Conservation (phyloP, 768 basidiomycete genomes). For the Termitomyces sp. region DNA sequence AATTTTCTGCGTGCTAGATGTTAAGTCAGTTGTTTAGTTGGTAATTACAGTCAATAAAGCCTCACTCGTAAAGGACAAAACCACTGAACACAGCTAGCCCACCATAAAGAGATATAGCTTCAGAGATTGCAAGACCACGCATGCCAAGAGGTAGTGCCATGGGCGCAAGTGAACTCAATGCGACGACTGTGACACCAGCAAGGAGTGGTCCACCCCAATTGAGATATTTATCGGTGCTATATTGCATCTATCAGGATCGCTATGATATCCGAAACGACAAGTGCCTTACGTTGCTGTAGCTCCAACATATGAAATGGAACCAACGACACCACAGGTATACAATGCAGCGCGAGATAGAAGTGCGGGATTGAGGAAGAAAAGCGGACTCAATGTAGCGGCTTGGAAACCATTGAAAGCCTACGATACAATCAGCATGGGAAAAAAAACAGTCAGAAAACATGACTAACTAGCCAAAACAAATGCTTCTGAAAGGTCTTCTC, state of each 20-base stretch:
- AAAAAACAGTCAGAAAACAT: neutral
- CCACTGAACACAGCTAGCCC: slow-evolving; percentile 85
- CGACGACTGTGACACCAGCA: slow-evolving; percentile 85
- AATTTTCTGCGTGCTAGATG: slow-evolving; percentile 75
- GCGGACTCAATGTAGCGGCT: slow-evolving; percentile 77
- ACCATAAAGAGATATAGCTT: slow-evolving; percentile 79
- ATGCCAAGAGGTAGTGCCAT: slow-evolving; percentile 84
- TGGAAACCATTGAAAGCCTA: slow-evolving; percentile 85
- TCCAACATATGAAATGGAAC: slow-evolving; percentile 80
- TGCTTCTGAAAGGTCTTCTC: slow-evolving; percentile 75
- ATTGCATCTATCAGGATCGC: neutral
- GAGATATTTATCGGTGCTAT: slow-evolving; percentile 73
- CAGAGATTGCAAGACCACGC: slow-evolving; percentile 68
- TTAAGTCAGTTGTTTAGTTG: neutral
- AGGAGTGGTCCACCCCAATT: slow-evolving; percentile 85
- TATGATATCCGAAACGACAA: neutral
- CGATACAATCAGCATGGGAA: neutral
- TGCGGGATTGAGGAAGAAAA: slow-evolving; percentile 87
- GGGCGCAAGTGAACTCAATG: slow-evolving; percentile 80
- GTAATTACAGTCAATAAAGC: neutral
- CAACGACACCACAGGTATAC: slow-evolving; percentile 85
- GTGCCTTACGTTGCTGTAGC: slow-evolving; percentile 69
- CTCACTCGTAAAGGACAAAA: slow-evolving; percentile 83
- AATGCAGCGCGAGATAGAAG: slow-evolving; percentile 82
- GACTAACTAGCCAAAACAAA: slow-evolving; percentile 67